phyloP scores from a whole-genome alignment of 176 grass and related monocot genomes.

The Ananas comosus region DNA sequence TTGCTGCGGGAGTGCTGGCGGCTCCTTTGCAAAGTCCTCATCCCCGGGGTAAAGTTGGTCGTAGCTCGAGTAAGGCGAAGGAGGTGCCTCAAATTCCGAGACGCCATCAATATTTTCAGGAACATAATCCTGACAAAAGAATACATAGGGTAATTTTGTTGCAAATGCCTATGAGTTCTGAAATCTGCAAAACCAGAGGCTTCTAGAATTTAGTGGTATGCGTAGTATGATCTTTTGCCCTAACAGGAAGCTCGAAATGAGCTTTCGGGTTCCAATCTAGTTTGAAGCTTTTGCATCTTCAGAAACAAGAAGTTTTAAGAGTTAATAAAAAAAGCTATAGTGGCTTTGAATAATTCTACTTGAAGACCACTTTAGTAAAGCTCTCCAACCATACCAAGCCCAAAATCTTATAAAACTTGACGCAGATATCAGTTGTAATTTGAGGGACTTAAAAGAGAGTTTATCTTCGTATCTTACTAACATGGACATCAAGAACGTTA shows the following conservation, averaged over 20 bases:
- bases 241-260: no score
- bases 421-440: background rate
- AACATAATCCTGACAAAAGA: constrained; percentile 49
- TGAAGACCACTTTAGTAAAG: no score
- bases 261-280: no score
- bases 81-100: constrained; percentile 61
- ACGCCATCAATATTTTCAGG: constrained; percentile 73
- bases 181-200: no score
- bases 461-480: constrained; percentile 33
- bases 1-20: constrained; percentile 54
- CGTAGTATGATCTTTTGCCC: no score
- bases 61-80: constrained; percentile 68
- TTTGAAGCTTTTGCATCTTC: no score
- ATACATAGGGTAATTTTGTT: background rate
- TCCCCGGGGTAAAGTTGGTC: constrained; percentile 43
- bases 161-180: no score
- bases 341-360: no score
- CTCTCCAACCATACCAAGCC: no score
- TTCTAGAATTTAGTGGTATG: no score
- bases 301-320: no score
- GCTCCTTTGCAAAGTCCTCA: constrained; percentile 76
- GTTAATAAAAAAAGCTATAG: no score
- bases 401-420: background rate
- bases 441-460: background rate
- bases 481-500: constrained; percentile 89